A percentile compares a stretch with the other conserved stretches of the same genome.
Evolutionary conservation across 2,329 filamentous ascomycete genomes (phyloP).

Genomic region (Dothiorella sarmentorum): DNA sequence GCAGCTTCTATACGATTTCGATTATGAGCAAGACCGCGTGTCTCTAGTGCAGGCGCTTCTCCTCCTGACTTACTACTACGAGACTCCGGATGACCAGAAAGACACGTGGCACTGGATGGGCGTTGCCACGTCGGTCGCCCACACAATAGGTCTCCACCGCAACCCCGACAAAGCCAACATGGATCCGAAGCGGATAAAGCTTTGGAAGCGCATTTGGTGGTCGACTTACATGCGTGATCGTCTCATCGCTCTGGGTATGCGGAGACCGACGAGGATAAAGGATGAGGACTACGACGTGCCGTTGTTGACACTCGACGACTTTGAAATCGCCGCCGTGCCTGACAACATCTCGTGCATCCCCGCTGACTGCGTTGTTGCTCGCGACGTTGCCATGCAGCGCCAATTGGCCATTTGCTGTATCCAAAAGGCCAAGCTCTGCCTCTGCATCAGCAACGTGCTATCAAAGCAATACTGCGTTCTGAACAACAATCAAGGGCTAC

Average conservation of each 20-base stretch:
- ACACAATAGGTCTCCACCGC: conserved; percentile 89
- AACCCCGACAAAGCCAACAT: conserved; percentile 77
- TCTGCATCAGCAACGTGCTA: conserved; percentile 85
- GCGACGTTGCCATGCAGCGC: conserved; percentile 69
- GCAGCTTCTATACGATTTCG: conserved; percentile 86
- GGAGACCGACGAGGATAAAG: conserved; percentile 86
- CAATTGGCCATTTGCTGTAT: conserved; percentile 86
- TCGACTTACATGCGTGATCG: conserved; percentile 94
- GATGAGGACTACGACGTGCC: conserved; percentile 91
- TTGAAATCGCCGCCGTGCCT: conserved; percentile 69
- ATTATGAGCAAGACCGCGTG: conserved; percentile 88
- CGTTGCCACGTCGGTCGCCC: conserved; percentile 85
- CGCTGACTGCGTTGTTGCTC: conserved; percentile 65
- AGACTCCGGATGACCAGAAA: conserved; percentile 94
- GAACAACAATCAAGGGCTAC: conserved; percentile 71
- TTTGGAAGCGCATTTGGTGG: conserved; percentile 98
- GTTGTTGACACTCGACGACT: conserved; percentile 80
- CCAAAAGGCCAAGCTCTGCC: conserved; percentile 82
- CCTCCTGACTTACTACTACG: conserved; percentile 96
- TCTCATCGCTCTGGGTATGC: conserved; percentile 88
- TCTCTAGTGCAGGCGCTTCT: conserved; percentile 83
- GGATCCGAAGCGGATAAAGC: conserved; percentile 66
- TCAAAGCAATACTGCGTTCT: conserved; percentile 89
- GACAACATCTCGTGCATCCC: conserved; percentile 67
- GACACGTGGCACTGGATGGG: conserved; percentile 99